Evolutionary conservation across 306 rosid genomes (phyloP).

Genomic region (Dalbergia cochinchinensis): DNA sequence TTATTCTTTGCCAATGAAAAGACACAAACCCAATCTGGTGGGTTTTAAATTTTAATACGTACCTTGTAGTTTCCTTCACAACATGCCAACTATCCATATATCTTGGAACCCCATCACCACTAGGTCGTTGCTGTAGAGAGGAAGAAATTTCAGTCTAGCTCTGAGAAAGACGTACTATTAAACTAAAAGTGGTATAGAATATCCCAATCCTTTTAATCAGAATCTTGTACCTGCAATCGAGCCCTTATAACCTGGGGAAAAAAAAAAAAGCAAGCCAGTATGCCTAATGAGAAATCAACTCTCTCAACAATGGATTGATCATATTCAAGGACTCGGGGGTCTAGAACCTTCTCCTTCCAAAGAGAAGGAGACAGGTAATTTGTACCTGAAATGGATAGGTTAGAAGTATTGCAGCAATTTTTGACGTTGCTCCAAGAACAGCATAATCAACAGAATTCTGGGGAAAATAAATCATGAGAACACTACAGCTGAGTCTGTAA

Average conservation of each 20-base stretch:
- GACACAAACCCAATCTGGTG: constrained; percentile 25
- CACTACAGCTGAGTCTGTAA: constrained; percentile 1
- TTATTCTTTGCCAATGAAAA: constrained; percentile 15
- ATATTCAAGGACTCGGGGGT: constrained; percentile 39
- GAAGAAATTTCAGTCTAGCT: constrained; percentile 42
- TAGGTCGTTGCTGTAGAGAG: constrained; percentile 87
- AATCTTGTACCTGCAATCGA: constrained; percentile 56
- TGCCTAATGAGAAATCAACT: constrained; percentile 31
- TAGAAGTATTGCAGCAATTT: constrained; percentile 71
- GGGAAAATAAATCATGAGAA: constrained; percentile 27
- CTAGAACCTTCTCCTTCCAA: constrained; percentile 38
- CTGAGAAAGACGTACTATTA: constrained; percentile 36
- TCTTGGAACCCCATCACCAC: constrained; percentile 71
- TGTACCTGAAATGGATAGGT: constrained; percentile 93
- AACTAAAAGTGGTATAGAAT: constrained; percentile 24
- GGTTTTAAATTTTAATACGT: constrained; percentile 25
- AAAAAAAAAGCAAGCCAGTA: constrained; percentile 9
- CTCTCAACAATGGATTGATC: constrained; percentile 42
- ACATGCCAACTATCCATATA: constrained; percentile 63
- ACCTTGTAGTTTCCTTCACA: constrained; percentile 62
- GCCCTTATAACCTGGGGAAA: constrained; percentile 57
- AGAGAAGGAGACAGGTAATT: constrained; percentile 13
- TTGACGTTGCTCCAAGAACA: constrained; percentile 75
- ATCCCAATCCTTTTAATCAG: constrained; percentile 33
- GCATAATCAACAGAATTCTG: constrained; percentile 92